Evolutionary conservation across 2,329 filamentous ascomycete genomes (phyloP), one percentile per base, ranked within the genome.

Genomic region (Penicillium hordei): DNA sequence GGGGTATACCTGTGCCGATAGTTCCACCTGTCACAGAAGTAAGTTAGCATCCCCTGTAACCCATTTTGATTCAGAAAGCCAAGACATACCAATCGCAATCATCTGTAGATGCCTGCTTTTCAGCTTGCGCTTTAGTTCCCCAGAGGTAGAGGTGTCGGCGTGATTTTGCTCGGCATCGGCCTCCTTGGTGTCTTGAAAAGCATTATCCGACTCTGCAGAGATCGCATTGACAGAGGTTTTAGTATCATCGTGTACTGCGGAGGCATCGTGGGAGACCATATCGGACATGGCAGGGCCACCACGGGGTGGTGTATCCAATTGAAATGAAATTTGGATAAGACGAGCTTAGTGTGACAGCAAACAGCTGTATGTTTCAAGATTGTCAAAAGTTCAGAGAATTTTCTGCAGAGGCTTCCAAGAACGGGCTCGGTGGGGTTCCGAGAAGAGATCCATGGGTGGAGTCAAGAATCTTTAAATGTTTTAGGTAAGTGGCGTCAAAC

Each of bases 81-180:
- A 25, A 21, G 29, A 55, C 64, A 27, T 55, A 66, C 65, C 65
- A 27, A 67, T 67, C 17, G 65, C 65, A 23, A 67, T 67, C 65
- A 67, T 67, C 46, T 67, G 65, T 17, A 67, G 42, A 52, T 67
- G 65, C 5, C 65, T 60, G 45, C 65, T 67, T 49, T 67, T 67
- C 29, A 67, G 44, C 39, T 61, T 63, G 42, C 65, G 63, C 64
- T 67, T 67, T 45, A 67, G 51, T 49, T 67, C 57, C 15, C 59
- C 58, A 1, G 60, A 55, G n/a, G 50, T 56, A n/a, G 61, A 59
- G 17, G 52, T 36, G 10, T 48, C 33, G 5, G 43, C 29, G 29
- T 64, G 50, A 40, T 62, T 61, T 25, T 63, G 58, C 60, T 67
- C 65, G 8, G 60, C 49, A 57, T 67, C 65, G 2, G 59, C 44